These are phyloP conservation scores for Stentor coeruleus DNA, from an alignment of 73 alveolate genomes.

Conservation along the genomic window DNA sequence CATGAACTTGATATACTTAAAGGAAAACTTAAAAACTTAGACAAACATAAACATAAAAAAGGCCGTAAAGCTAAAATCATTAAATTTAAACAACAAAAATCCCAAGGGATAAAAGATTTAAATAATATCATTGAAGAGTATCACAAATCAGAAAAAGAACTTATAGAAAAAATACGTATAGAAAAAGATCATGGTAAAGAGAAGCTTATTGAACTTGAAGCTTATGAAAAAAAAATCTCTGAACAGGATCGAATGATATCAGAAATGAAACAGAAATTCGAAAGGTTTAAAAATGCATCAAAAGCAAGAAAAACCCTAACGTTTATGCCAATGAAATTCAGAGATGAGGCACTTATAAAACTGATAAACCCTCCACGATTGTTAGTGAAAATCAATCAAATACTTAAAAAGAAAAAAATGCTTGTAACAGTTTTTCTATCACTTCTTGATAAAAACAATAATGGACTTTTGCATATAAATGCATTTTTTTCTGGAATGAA, in stretches of 20 bases:
- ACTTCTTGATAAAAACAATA: constrained; percentile 1
- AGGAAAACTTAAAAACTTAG: not conserved
- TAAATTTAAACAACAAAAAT: too few relatives aligned
- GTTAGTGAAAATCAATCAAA: not conserved
- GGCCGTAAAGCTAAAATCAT: too few relatives aligned
- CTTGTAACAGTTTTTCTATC: not conserved
- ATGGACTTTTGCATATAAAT: not conserved
- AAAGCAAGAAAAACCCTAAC: not conserved
- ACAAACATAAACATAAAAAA: too few relatives aligned
- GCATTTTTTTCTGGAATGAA: not conserved
- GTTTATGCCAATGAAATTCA: not conserved
- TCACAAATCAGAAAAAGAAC: too few relatives aligned
- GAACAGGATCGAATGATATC: not conserved
- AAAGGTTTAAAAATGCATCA: not conserved
- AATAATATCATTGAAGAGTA: too few relatives aligned
- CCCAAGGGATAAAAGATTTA: not conserved
- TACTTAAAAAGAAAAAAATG: not conserved
- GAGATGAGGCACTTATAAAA: not conserved
- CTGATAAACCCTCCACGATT: not conserved
- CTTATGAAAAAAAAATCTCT: not conserved
- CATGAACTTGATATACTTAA: not conserved
- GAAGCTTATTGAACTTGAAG: not conserved
- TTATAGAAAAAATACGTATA: not conserved
- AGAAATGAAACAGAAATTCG: not conserved
- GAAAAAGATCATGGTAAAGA: too few relatives aligned